A percentile compares a stretch with the other conserved stretches of the same genome.
phyloP scores from a whole-genome alignment of 2,329 filamentous ascomycete genomes.

The Alternaria sp. region DNA sequence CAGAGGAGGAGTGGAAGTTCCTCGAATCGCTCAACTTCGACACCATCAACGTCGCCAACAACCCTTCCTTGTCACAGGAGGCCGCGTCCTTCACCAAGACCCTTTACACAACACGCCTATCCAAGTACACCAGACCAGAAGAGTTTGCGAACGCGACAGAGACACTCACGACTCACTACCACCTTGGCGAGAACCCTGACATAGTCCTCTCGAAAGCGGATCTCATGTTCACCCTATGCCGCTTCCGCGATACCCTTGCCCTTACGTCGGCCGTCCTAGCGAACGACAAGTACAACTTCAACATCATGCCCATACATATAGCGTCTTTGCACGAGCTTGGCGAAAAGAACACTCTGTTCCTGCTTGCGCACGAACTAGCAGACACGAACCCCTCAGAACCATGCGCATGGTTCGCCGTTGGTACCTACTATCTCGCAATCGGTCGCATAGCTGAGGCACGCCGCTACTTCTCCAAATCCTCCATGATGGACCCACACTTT shows the following conservation, averaged over 20 bases:
- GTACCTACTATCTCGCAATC: conserved; percentile 91
- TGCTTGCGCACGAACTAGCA: conserved; percentile 89
- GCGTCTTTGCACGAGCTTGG: conserved; percentile 88
- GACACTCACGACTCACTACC: conserved; percentile 91
- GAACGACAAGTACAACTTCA: conserved; percentile 87
- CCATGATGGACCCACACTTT: conserved; percentile 96
- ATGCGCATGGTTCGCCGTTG: conserved; percentile 91
- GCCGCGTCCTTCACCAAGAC: conserved; percentile 93
- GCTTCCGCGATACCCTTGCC: conserved; percentile 83
- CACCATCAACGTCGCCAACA: conserved; percentile 70
- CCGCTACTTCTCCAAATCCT: conserved; percentile 92
- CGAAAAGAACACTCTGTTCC: conserved; percentile 85
- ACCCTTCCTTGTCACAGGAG: conserved; percentile 76
- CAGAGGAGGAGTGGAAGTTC: conserved; percentile 88
- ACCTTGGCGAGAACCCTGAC: conserved; percentile 83
- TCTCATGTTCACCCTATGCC: conserved; percentile 91
- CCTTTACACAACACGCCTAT: conserved; percentile 93
- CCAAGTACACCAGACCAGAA: conserved; percentile 88
- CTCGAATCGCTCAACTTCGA: conserved; percentile 91
- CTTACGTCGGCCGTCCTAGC: conserved; percentile 84
- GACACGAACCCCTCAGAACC: conserved; percentile 91
- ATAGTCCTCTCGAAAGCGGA: conserved; percentile 89
- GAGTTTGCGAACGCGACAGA: conserved; percentile 87
- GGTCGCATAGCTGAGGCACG: conserved; percentile 90
- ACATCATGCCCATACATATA: conserved; percentile 86